These are phyloP conservation scores for Imleria badia DNA, from an alignment of 768 basidiomycete species.

Conservation along the genomic window DNA sequence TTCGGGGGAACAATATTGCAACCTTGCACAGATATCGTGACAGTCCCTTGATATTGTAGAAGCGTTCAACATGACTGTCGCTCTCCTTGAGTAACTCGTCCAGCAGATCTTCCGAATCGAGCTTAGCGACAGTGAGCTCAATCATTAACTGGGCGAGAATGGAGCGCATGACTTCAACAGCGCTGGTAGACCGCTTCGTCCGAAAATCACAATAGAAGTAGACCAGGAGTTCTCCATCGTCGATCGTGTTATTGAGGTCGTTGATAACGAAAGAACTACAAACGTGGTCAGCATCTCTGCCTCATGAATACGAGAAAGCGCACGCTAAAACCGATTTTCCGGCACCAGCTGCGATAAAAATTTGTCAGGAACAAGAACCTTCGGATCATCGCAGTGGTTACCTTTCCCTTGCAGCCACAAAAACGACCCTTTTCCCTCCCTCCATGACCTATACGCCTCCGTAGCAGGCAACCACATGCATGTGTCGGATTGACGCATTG, in stretches of 20 bases:
- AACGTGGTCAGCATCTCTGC: not conserved
- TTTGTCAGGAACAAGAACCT: not conserved
- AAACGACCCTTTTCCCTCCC: not conserved
- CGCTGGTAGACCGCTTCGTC: not conserved
- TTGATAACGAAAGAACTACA: not conserved
- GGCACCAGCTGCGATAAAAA: not conserved
- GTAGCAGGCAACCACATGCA: conserved; percentile 13
- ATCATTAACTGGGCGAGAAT: conserved; percentile 17
- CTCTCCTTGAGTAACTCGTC: conserved; percentile 5
- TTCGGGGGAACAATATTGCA: not conserved
- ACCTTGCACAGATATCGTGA: not conserved
- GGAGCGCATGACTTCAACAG: conserved; percentile 17
- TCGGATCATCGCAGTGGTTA: too few relatives aligned
- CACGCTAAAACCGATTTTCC: conserved; percentile 2
- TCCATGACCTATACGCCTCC: conserved; percentile 6
- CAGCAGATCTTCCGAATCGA: not conserved
- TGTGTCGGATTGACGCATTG: conserved; percentile 5
- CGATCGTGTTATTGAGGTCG: not conserved
- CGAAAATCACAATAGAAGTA: conserved; percentile 29
- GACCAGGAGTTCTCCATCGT: not conserved
- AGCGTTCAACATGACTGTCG: not conserved
- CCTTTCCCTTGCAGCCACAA: conserved; percentile 21
- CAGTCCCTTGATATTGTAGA: conserved; percentile 4
- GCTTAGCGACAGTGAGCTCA: not conserved
- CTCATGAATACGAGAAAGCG: not conserved